phyloP scores from a whole-genome alignment of 2,329 filamentous ascomycete species.

The Monosporascus sp. region DNA sequence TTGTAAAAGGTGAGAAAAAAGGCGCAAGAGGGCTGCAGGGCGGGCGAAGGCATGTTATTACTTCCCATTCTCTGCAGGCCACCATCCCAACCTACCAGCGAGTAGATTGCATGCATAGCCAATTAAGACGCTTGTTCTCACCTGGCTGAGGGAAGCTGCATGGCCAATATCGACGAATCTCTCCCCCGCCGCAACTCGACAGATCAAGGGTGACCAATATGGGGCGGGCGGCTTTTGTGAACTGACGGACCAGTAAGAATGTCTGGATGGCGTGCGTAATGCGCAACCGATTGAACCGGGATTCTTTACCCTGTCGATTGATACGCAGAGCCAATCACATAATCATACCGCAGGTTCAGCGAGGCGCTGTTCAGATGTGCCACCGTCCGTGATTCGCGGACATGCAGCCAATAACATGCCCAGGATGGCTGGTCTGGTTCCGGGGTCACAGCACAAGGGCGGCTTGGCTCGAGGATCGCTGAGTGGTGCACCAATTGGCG shows the following conservation, averaged over 20 bases:
- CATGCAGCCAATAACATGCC: constrained; percentile 20
- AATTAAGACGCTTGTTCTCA: neutral
- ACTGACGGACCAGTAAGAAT: constrained; percentile 23
- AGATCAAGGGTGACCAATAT: constrained; percentile 14
- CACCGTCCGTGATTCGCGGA: constrained; percentile 21
- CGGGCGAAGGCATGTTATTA: constrained; percentile 1
- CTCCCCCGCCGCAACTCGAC: neutral
- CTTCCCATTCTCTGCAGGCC: neutral
- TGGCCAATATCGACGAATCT: no score
- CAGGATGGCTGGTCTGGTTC: constrained; percentile 5
- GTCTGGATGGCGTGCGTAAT: constrained; percentile 23
- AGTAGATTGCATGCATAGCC: neutral
- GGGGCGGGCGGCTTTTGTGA: constrained; percentile 25
- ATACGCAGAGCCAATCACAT: constrained; percentile 22
- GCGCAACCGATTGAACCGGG: constrained; percentile 14
- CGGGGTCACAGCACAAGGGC: constrained; percentile 11
- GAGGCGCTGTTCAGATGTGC: constrained; percentile 23
- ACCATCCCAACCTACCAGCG: neutral
- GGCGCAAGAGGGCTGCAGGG: constrained; percentile 3
- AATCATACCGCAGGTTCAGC: constrained; percentile 14
- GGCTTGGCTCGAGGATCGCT: constrained; percentile 3
- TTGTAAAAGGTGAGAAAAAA: neutral
- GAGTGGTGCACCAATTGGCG: constrained; percentile 4
- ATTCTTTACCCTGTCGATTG: constrained; percentile 8
- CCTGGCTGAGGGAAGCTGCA: no score